Percentiles rank a stretch among this genome's conserved stretches.
These are phyloP conservation scores for Elongisporangium prolatum DNA, from an alignment of 352 stramenopile species.

Conservation along the genomic window DNA sequence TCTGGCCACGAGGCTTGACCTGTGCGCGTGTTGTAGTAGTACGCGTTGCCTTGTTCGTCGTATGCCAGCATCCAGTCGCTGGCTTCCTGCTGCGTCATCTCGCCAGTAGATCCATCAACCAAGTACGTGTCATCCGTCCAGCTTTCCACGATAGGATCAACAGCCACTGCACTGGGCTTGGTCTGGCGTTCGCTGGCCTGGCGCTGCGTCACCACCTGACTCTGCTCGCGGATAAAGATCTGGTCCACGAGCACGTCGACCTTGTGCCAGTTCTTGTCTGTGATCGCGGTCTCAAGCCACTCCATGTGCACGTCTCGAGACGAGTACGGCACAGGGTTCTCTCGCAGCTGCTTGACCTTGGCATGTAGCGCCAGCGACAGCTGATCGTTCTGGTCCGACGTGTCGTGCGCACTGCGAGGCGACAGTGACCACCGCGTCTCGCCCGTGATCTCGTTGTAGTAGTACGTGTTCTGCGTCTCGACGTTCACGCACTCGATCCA, in stretches of 20 bases:
- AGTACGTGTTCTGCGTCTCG: constrained; percentile 83
- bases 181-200: neutral
- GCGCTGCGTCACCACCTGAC: constrained; percentile 22
- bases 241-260: constrained; percentile 67
- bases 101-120: constrained; percentile 27
- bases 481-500: constrained; percentile 84
- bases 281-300: constrained; percentile 68
- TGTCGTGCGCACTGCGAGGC: constrained; percentile 58
- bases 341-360: constrained; percentile 46
- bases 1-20: constrained; percentile 33
- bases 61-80: constrained; percentile 7
- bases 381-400: constrained; percentile 35
- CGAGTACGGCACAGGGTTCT: constrained; percentile 41
- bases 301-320: constrained; percentile 53
- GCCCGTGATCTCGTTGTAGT: constrained; percentile 89
- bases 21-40: constrained; percentile 37
- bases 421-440: constrained; percentile 85
- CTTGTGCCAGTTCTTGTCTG: constrained; percentile 55
- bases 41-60: constrained; percentile 18
- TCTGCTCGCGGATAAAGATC: constrained; percentile 63
- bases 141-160: neutral
- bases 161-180: constrained; percentile 7
- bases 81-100: constrained; percentile 14
- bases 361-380: constrained; percentile 55
- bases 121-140: constrained; percentile 39